These are phyloP conservation scores for Penicillium daleae DNA, from an alignment of 495 filamentous ascomycete genomes.

Conservation along the genomic window DNA sequence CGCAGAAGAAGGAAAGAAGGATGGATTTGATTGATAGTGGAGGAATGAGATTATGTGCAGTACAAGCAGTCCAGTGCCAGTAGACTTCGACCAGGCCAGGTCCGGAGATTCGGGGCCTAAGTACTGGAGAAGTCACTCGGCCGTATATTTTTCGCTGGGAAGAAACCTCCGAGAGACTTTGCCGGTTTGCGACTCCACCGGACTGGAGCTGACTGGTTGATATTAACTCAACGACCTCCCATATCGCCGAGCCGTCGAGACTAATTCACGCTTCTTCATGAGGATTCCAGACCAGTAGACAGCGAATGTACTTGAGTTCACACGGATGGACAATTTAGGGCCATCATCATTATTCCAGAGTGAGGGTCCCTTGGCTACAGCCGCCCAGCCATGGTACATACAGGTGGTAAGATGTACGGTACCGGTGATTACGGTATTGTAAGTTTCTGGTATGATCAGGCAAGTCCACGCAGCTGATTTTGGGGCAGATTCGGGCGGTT, in stretches of 20 bases:
- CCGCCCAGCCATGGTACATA: background rate
- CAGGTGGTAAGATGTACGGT: slow-evolving; percentile 13
- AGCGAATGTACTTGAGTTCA: background rate
- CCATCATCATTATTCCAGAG: background rate
- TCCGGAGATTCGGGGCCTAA: slow-evolving; percentile 1
- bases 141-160: slow-evolving; percentile 27
- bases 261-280: background rate
- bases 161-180: slow-evolving; percentile 24
- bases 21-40: slow-evolving; percentile 36
- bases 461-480: no score
- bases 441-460: slow-evolving; percentile 4
- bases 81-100: slow-evolving; percentile 13
- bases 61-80: slow-evolving; percentile 10
- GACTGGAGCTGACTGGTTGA: background rate
- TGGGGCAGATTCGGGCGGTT: background rate
- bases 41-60: slow-evolving; percentile 34
- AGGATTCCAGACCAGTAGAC: background rate
- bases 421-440: slow-evolving; percentile 24
- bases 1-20: slow-evolving; percentile 26
- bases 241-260: background rate
- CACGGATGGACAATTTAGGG: background rate
- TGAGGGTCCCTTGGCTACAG: background rate
- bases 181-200: background rate
- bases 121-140: slow-evolving; percentile 29
- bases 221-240: background rate